phyloP scores from a whole-genome alignment of 1,139 yeast genomes.

The Chernovozyma sophiae-reginae region DNA sequence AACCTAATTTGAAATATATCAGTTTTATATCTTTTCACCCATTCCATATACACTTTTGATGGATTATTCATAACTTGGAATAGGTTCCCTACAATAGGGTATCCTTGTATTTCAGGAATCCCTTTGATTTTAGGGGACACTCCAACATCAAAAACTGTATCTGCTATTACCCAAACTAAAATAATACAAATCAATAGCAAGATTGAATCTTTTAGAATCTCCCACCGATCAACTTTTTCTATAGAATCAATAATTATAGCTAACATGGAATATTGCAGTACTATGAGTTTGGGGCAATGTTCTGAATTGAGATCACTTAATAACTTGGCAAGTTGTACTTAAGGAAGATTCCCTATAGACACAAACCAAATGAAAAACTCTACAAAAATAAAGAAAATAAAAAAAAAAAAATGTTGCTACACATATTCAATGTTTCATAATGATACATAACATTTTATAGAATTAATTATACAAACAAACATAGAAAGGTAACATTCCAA shows the following conservation, averaged over 20 bases:
- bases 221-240: no score
- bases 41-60: constrained; percentile 43
- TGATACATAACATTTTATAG: background rate
- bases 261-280: background rate
- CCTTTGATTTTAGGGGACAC: constrained; percentile 6
- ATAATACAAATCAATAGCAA: background rate
- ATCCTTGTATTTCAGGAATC: constrained; percentile 32
- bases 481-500: no score
- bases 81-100: constrained; percentile 53
- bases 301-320: no score
- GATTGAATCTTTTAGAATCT: no score
- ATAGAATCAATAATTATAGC: background rate
- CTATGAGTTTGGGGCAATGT: no score
- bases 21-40: constrained; percentile 41
- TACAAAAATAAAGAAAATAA: background rate
- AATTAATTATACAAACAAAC: background rate
- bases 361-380: background rate
- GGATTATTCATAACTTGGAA: constrained; percentile 49
- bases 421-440: background rate
- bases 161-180: constrained; percentile 1
- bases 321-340: no score
- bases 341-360: no score
- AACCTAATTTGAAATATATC: constrained; percentile 58
- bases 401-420: background rate
- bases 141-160: constrained; percentile 1